A percentile compares a stretch with the other conserved stretches of the same genome.
phyloP scores from a whole-genome alignment of 2,329 filamentous ascomycete genomes.

The Diaporthe amygdali region DNA sequence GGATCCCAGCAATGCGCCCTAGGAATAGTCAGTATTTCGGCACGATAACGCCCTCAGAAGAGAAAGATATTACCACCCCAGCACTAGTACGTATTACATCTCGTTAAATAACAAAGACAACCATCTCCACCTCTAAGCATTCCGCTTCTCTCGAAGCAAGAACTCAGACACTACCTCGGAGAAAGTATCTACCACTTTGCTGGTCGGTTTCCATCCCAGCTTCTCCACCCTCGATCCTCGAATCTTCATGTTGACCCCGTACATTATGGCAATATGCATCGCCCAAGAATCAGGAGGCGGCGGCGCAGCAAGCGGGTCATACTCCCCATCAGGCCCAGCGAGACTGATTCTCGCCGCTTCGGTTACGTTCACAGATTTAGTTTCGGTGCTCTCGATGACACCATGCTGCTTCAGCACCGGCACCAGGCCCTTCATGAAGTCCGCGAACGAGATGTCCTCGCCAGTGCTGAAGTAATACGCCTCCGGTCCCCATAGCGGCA shows the following conservation, averaged over 20 bases:
- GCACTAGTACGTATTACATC: too few species aligned
- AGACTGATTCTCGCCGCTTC: constrained; percentile 27
- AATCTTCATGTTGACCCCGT: constrained; percentile 28
- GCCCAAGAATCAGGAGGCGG: constrained; percentile 29
- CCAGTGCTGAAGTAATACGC: constrained; percentile 28
- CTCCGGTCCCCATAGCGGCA: constrained; percentile 26
- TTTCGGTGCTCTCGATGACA: constrained; percentile 19
- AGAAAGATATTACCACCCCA: too few species aligned
- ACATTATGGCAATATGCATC: constrained; percentile 27
- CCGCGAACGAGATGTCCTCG: constrained; percentile 23
- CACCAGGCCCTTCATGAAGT: constrained; percentile 22
- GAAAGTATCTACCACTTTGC: constrained; percentile 13
- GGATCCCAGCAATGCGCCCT: too few species aligned
- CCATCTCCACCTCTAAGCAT: not conserved
- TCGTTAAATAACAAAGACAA: not conserved
- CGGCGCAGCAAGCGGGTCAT: constrained; percentile 26
- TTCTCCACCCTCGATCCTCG: constrained; percentile 20
- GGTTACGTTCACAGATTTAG: constrained; percentile 25
- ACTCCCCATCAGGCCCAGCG: constrained; percentile 22
- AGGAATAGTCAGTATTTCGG: too few species aligned
- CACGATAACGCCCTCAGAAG: too few species aligned
- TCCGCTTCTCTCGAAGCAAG: not conserved
- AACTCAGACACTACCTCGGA: not conserved
- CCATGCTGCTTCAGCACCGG: constrained; percentile 24
- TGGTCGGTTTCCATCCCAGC: constrained; percentile 25